Evolutionary conservation across 208 protist genomes (phyloP).

Genomic region (Trypanosoma cruzi): DNA sequence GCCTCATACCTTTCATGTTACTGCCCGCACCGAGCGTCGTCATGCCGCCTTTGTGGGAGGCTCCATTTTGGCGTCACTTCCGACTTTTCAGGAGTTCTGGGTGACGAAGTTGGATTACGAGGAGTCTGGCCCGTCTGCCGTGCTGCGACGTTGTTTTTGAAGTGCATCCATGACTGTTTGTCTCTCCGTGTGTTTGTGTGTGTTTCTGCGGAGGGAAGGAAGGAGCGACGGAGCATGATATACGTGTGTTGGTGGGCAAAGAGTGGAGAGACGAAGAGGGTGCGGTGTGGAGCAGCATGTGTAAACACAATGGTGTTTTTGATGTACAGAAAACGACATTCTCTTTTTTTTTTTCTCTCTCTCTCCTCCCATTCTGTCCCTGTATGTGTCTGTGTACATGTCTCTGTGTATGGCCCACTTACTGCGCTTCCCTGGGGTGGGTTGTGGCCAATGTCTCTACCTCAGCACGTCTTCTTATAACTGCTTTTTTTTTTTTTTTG

Average conservation of each 20-base stretch:
- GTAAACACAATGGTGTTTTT: neutral
- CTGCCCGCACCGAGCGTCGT: slow-evolving; percentile 85
- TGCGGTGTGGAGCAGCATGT: neutral
- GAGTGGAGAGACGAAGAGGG: slow-evolving; percentile 10
- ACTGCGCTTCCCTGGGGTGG: slow-evolving; percentile 9
- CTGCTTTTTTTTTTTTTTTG: slow-evolving; percentile 10
- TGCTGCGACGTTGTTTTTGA: slow-evolving; percentile 85
- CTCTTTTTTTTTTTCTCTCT: no score
- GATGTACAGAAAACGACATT: slow-evolving; percentile 4
- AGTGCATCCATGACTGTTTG: neutral
- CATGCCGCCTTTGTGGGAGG: slow-evolving; percentile 96
- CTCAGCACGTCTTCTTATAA: no score
- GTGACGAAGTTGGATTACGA: slow-evolving; percentile 94
- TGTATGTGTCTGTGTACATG: slow-evolving; percentile 14
- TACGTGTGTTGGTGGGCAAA: neutral
- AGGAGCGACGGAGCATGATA: no score
- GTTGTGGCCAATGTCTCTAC: no score
- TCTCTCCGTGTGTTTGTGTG: no score
- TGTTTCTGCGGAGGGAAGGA: no score
- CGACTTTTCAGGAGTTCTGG: slow-evolving; percentile 96
- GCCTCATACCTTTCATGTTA: slow-evolving; percentile 48
- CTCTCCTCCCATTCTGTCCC: neutral
- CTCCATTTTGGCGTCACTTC: slow-evolving; percentile 96
- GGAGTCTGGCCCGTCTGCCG: slow-evolving; percentile 92
- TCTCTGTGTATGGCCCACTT: slow-evolving; percentile 12